Base-by-base conservation (phyloP, 2,329 filamentous ascomycete genomes). In the Ascomycota sp. region DNA sequence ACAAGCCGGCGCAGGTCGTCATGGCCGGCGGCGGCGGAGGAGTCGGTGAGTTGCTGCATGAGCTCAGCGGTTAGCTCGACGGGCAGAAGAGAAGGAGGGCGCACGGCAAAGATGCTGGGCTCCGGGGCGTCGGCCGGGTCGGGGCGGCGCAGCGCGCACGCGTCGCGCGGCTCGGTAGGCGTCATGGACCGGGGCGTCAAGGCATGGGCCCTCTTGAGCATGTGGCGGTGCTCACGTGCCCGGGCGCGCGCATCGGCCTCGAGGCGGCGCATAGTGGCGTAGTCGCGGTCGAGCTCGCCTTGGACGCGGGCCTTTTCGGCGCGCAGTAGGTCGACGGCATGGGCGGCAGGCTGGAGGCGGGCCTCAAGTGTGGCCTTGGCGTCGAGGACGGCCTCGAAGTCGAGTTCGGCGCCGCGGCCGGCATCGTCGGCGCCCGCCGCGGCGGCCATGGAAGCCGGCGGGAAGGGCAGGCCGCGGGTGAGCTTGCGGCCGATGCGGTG, bases 331-430 rank as follows among this genome's bases (percentile, higher is more conserved):
- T 65, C 61, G 17, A 76, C 64, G 4, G 68, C 61, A 47, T 80
- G 73, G 25, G 72, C 50, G 13, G 65, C 53, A 2, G 73, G 69
- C 11, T 67, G 71, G 5, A 80, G 61, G 48, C 65, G 61, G 34
- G 53, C 53, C 43, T 76, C 65, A 19, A 75, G 47, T 7, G 49
- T 49, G 33, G 57, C 52, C 36, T 67, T 67, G n/a, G 62, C 63
- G 40, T 72, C 65, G 7, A 75, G 53, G 10, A 73, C 63, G 39
- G 60, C 65, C 43, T 80, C 74, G 37, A 73, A 73, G 41, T 76
- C 63, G 28, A 81, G 65, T 42, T 75, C 69, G 20, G 60, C 55
- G 27, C 63, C 65, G 29, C 67, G 59, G 11, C 59, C 54, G 7
- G 53, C 57, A 15, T 53, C 47, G 23, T 29, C 32, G 23, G 35